Percentiles rank a stretch among this genome's conserved stretches.
phyloP scores from a whole-genome alignment of 2,329 filamentous ascomycete genomes.

The Fusarium brachygibbosum region DNA sequence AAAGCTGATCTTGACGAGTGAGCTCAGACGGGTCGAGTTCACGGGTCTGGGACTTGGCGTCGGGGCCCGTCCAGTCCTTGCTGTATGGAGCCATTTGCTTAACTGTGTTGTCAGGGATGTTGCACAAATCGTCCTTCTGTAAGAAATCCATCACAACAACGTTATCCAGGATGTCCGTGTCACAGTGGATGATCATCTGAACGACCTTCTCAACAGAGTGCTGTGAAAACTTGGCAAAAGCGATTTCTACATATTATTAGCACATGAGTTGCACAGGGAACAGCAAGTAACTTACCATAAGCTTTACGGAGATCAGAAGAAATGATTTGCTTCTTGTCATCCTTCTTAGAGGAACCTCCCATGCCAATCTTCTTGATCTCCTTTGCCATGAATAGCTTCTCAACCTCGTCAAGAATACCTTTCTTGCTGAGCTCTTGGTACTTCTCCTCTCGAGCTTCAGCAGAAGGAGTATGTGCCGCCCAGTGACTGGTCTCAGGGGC shows the following conservation, averaged over 20 bases:
- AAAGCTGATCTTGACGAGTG: conserved; percentile 95
- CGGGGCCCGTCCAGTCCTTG: conserved; percentile 94
- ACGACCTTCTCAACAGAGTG: conserved; percentile 86
- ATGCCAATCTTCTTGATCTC: conserved; percentile 90
- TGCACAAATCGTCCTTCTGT: conserved; percentile 92
- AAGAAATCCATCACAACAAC: conserved; percentile 96
- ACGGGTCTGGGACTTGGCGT: conserved; percentile 80
- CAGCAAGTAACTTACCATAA: conserved; percentile 70
- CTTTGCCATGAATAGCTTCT: conserved; percentile 97
- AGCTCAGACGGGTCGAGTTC: conserved; percentile 91
- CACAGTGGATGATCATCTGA: conserved; percentile 95
- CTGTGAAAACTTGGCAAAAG: conserved; percentile 92
- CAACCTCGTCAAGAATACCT: conserved; percentile 96
- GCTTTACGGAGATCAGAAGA: conserved; percentile 89
- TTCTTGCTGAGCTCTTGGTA: conserved; percentile 93
- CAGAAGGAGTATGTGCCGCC: conserved; percentile 88
- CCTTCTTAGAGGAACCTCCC: conserved; percentile 75
- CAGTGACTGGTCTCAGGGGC: conserved; percentile 91
- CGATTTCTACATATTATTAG: conserved; percentile 74
- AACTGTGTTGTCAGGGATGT: conserved; percentile 87
- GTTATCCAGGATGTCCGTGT: conserved; percentile 89
- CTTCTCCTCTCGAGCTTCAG: conserved; percentile 92
- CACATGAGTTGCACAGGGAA: not conserved
- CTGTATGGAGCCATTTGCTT: conserved; percentile 96
- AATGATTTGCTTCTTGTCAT: conserved; percentile 98